These are phyloP conservation scores for Pseudozyma sp. DNA, from an alignment of 1,284 basidiomycete genomes.

Conservation along the genomic window DNA sequence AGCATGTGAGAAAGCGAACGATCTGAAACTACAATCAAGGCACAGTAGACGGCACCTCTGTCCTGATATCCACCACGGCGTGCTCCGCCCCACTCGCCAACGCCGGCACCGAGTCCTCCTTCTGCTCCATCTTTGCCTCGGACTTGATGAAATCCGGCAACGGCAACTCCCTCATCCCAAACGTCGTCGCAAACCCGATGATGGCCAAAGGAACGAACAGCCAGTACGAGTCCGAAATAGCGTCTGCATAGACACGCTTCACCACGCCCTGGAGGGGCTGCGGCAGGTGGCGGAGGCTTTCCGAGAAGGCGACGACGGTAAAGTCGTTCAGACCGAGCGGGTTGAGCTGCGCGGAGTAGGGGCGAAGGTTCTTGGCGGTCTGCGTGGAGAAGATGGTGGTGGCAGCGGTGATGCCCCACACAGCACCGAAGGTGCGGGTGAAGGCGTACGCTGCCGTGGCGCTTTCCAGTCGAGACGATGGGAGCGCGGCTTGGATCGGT, in stretches of 20 bases:
- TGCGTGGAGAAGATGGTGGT: slow-evolving; percentile 50
- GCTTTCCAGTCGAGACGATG: slow-evolving; percentile 29
- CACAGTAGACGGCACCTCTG: slow-evolving; percentile 18
- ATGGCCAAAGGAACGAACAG: slow-evolving; percentile 34
- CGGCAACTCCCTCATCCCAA: slow-evolving; percentile 39
- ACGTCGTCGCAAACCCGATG: slow-evolving; percentile 26
- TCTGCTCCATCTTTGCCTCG: slow-evolving; percentile 20
- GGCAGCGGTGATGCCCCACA: slow-evolving; percentile 52
- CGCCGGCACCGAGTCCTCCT: slow-evolving; percentile 10
- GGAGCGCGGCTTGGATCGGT: slow-evolving; percentile 47
- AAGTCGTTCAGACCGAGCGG: slow-evolving; percentile 37
- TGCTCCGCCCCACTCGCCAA: neutral
- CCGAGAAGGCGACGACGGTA: slow-evolving; percentile 35
- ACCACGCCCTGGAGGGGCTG: slow-evolving; percentile 15
- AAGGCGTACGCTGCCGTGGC: slow-evolving; percentile 52
- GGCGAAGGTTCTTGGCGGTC: slow-evolving; percentile 14
- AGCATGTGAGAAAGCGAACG: neutral
- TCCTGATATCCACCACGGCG: neutral
- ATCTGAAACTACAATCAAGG: slow-evolving; percentile 2
- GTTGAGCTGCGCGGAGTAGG: slow-evolving; percentile 19
- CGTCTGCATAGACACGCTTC: slow-evolving; percentile 24
- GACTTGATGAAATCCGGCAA: slow-evolving; percentile 44
- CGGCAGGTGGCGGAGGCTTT: slow-evolving; percentile 21
- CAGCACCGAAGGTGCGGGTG: slow-evolving; percentile 47
- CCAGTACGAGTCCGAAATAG: slow-evolving; percentile 23